phyloP scores from a whole-genome alignment of 768 basidiomycete species.

The Russula griseocarnosa region DNA sequence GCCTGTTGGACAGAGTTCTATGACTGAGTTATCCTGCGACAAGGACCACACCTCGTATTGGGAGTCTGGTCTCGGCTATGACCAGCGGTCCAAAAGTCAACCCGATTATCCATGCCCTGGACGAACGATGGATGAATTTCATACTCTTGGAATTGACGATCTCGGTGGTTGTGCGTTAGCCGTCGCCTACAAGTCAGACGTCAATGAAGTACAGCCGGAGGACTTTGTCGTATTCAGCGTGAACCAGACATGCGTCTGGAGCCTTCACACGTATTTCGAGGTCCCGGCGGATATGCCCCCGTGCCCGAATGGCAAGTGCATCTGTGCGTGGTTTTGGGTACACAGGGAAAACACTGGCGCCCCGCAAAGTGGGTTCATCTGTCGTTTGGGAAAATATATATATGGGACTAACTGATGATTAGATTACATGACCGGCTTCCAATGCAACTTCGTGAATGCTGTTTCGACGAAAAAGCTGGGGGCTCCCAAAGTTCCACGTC shows the following conservation, averaged over 20 bases:
- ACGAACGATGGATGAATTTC: constrained; percentile 29
- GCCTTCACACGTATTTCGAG: constrained; percentile 39
- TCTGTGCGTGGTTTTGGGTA: constrained; percentile 45
- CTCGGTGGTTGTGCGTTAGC: constrained; percentile 40
- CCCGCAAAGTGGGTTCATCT: constrained; percentile 36
- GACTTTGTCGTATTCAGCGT: constrained; percentile 44
- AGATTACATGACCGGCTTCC: constrained; percentile 43
- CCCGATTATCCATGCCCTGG: constrained; percentile 32
- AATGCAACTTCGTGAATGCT: constrained; percentile 38
- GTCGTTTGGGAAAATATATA: too few relatives aligned
- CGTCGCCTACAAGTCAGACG: constrained; percentile 44
- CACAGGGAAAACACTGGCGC: constrained; percentile 37
- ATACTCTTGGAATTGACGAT: constrained; percentile 35
- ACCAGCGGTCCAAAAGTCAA: constrained; percentile 24
- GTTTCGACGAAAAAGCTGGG: constrained; percentile 34
- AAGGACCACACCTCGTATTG: constrained; percentile 35
- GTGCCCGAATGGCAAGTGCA: constrained; percentile 43
- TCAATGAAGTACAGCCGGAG: constrained; percentile 37
- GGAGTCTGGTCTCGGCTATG: constrained; percentile 30
- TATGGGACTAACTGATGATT: background rate
- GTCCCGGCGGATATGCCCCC: constrained; percentile 43
- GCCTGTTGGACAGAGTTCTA: constrained; percentile 32
- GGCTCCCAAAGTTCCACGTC: constrained; percentile 35
- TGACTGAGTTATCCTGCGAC: constrained; percentile 35
- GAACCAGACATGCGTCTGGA: constrained; percentile 45